These are phyloP conservation scores for Candida odintsovae DNA, from an alignment of 805 yeast genomes.

Conservation along the genomic window DNA sequence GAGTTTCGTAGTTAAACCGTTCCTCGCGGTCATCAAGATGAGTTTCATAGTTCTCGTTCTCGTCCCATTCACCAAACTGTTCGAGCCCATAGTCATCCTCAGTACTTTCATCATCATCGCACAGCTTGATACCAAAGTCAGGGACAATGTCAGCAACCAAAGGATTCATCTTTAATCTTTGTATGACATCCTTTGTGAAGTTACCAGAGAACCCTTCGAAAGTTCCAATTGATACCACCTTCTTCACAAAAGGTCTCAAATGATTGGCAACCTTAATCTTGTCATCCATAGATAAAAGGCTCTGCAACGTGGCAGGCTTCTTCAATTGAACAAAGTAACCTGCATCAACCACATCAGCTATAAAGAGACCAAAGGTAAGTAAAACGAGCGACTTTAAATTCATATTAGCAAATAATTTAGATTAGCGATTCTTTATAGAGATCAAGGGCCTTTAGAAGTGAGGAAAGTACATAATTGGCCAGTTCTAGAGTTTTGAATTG, in stretches of 20 bases:
- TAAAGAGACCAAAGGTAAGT: background rate
- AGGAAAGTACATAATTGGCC: too few species aligned
- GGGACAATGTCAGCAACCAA: conserved; percentile 64
- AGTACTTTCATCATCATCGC: conserved; percentile 30
- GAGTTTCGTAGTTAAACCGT: conserved; percentile 21
- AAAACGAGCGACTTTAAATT: background rate
- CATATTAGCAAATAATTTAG: background rate
- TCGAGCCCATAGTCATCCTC: background rate
- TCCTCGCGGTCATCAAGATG: background rate
- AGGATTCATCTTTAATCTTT: conserved; percentile 49
- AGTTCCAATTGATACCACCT: conserved; percentile 58
- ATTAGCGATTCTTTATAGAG: background rate
- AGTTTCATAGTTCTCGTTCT: conserved; percentile 9
- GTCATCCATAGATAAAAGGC: conserved; percentile 16
- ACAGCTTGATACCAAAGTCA: conserved; percentile 56
- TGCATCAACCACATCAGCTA: conserved; percentile 8
- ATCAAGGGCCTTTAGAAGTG: too few species aligned
- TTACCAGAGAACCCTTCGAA: conserved; percentile 68
- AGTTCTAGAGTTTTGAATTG: too few species aligned
- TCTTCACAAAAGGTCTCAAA: conserved; percentile 39
- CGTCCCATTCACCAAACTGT: conserved; percentile 23
- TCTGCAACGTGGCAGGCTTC: conserved; percentile 18
- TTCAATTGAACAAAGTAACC: conserved; percentile 22
- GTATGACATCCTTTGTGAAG: conserved; percentile 42
- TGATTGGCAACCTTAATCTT: conserved; percentile 31